phyloP scores from a whole-genome alignment of 345 rosid genomes.

The Draba incana region DNA sequence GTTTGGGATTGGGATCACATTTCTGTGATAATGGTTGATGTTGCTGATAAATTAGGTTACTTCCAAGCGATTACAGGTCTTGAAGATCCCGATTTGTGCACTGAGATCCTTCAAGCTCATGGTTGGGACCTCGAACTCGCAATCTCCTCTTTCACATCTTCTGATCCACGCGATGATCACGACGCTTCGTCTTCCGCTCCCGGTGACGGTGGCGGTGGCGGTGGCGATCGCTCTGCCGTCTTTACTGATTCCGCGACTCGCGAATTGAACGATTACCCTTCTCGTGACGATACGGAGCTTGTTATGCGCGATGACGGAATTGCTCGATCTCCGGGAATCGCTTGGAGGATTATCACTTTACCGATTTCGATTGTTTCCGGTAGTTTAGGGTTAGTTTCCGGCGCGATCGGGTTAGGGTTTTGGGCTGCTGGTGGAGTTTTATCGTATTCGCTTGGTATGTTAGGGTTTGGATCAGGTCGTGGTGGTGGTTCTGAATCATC shows the following conservation, averaged over 20 bases:
- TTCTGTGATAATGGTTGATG: slow-evolving; percentile 65
- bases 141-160: slow-evolving; percentile 77
- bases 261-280: slow-evolving; percentile 12
- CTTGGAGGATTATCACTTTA: slow-evolving; percentile 81
- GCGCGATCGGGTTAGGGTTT: slow-evolving; percentile 87
- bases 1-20: slow-evolving; percentile 9
- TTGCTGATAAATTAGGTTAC: slow-evolving; percentile 81
- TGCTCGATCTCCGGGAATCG: slow-evolving; percentile 59
- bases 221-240: slow-evolving; percentile 18
- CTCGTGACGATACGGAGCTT: slow-evolving; percentile 26
- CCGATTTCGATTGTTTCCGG: slow-evolving; percentile 88
- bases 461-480: slow-evolving; percentile 66
- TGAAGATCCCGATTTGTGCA: slow-evolving; percentile 87
- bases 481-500: slow-evolving; percentile 46
- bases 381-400: slow-evolving; percentile 79
- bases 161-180: slow-evolving; percentile 19
- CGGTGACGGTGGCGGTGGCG: background rate
- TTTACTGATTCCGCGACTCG: slow-evolving; percentile 40
- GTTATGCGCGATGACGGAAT: slow-evolving; percentile 19
- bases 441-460: slow-evolving; percentile 79
- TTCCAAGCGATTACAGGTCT: slow-evolving; percentile 95
- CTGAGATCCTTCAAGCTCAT: slow-evolving; percentile 95
- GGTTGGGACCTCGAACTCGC: slow-evolving; percentile 99
- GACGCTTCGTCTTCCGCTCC: slow-evolving; percentile 35
- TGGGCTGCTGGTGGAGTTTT: slow-evolving; percentile 97